These are phyloP conservation scores for Pisolithus sp. DNA, from an alignment of 768 basidiomycete genomes.

Conservation along the genomic window DNA sequence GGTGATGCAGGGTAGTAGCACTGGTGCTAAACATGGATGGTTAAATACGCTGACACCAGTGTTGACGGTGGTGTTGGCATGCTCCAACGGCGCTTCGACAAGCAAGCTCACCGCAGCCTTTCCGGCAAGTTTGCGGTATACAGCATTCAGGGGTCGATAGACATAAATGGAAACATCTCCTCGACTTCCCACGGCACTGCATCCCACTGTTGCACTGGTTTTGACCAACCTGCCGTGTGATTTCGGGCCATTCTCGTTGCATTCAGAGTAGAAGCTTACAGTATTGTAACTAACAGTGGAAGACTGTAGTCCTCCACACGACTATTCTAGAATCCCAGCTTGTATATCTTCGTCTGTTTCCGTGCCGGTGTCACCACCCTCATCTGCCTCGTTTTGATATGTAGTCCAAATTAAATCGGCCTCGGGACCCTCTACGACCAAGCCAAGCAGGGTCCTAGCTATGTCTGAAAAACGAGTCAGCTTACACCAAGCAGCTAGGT, in stretches of 20 bases:
- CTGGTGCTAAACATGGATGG: neutral
- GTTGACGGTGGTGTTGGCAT: neutral
- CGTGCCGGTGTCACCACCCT: constrained; percentile 28
- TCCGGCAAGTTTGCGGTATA: neutral
- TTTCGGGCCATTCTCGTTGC: too few relatives aligned
- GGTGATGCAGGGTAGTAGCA: neutral
- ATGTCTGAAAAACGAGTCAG: constrained; percentile 36
- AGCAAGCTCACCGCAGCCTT: too few relatives aligned
- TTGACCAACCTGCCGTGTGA: neutral
- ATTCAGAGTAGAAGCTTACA: too few relatives aligned
- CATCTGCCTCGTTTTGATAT: constrained; percentile 44
- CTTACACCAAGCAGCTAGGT: neutral
- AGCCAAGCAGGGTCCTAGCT: constrained; percentile 54
- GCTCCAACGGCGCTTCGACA: neutral
- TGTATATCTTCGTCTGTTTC: constrained; percentile 56
- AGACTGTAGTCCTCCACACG: too few relatives aligned
- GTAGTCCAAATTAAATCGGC: constrained; percentile 59
- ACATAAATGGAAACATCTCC: constrained; percentile 5
- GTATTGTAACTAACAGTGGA: too few relatives aligned
- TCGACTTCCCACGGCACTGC: neutral
- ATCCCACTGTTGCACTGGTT: neutral
- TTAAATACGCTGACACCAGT: neutral
- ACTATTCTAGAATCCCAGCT: constrained; percentile 9
- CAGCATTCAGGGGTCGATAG: neutral
- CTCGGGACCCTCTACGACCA: constrained; percentile 69